A percentile compares a stretch with the other conserved stretches of the same genome.
These are phyloP conservation scores for Curvularia sp. DNA, from an alignment of 2,329 filamentous ascomycete genomes.

Conservation along the genomic window DNA sequence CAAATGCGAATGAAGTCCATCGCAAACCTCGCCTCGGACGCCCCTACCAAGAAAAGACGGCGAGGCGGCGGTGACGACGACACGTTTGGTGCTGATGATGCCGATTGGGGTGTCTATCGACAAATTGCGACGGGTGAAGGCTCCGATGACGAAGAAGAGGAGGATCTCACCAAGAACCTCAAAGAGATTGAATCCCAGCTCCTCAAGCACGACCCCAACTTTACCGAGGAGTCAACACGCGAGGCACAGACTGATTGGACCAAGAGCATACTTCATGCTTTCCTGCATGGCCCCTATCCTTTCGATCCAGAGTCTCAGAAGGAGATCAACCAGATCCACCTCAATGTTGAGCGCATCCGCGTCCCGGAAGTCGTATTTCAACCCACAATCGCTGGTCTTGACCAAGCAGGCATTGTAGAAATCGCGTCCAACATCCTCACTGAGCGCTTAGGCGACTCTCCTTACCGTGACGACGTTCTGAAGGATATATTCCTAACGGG, in stretches of 20 bases:
- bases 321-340: constrained; percentile 85
- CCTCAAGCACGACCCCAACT: constrained; percentile 83
- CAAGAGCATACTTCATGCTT: constrained; percentile 87
- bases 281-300: constrained; percentile 84
- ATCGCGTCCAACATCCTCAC: constrained; percentile 89
- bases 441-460: constrained; percentile 70
- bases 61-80: constrained; percentile 91
- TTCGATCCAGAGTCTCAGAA: constrained; percentile 81
- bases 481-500: constrained; percentile 92
- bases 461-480: constrained; percentile 72
- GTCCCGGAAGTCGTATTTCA: constrained; percentile 94
- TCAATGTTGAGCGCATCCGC: constrained; percentile 95
- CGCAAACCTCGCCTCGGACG: constrained; percentile 91
- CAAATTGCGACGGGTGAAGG: constrained; percentile 83
- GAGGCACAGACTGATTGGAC: constrained; percentile 96
- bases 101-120: constrained; percentile 97
- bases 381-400: constrained; percentile 86
- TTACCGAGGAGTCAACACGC: constrained; percentile 89
- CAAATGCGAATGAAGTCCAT: constrained; percentile 99
- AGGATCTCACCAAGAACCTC: constrained; percentile 77
- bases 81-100: constrained; percentile 94
- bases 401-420: constrained; percentile 92
- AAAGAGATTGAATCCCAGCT: constrained; percentile 83
- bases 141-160: constrained; percentile 90
- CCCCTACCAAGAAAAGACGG: constrained; percentile 79